Evolutionary conservation across 208 protist species (phyloP).

Genomic region (Acanthamoeba triangularis): DNA sequence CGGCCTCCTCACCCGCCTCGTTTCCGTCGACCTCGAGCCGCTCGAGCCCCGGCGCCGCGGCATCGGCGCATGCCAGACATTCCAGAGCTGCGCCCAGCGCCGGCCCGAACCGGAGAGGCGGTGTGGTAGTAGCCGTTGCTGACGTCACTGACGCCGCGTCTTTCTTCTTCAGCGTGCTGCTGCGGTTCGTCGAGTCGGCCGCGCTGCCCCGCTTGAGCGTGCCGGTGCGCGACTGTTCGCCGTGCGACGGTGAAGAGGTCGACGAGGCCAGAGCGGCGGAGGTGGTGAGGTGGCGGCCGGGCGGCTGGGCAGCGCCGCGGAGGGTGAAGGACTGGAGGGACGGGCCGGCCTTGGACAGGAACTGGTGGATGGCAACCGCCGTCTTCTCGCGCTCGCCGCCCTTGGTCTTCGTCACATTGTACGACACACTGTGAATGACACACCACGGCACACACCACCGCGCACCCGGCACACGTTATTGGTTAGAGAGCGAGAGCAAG

Average conservation of each 20-base stretch:
- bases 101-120: not conserved
- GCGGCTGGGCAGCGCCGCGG: not conserved
- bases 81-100: not conserved
- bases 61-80: not conserved
- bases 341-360: not conserved
- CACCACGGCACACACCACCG: not conserved
- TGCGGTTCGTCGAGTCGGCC: not conserved
- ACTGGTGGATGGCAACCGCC: not conserved
- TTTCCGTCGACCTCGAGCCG: slow-evolving; percentile 6
- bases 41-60: not conserved
- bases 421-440: not conserved
- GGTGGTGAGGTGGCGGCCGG: not conserved
- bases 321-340: not conserved
- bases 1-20: slow-evolving; percentile 22
- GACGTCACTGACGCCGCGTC: not conserved
- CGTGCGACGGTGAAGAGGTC: not conserved
- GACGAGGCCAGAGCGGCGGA: not conserved
- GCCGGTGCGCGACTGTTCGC: not conserved
- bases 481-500: no score
- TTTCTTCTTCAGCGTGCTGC: not conserved
- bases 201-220: not conserved
- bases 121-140: not conserved
- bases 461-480: not conserved
- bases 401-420: not conserved
- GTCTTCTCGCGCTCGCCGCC: not conserved